Base-by-base conservation (phyloP, 345 rosid species). In the Rhodamnia rubescens region DNA sequence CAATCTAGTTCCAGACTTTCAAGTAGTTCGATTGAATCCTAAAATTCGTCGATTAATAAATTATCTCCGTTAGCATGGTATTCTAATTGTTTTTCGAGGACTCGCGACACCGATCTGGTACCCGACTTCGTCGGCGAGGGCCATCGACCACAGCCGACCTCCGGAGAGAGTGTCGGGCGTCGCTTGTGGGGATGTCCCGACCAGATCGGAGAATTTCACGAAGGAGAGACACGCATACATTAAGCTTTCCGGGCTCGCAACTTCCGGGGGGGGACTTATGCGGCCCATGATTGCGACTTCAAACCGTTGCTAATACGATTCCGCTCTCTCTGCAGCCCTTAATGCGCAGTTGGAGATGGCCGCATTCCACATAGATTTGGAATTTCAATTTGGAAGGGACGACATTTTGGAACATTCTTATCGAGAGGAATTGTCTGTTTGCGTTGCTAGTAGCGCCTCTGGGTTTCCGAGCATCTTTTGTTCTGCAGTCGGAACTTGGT, bases 51-150 rank as follows among this genome's bases (percentile, higher is more conserved):
- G 2, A 3, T 27, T 27, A 0, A 29, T 64, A 8, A 20, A 15
- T 0, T 0, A 27, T 59, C 36, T 13, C 74, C 18, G 4, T 59
- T 13, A 27, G 3, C 10, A 0, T 2, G 40, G 74, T 6, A 0
- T 59, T 16, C 5, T 15, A 52, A 52, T 4, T 52, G 54, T 12
- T 52, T 52, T 52, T 52, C 54, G 1, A 50, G 52, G 13, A 50
- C 52, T 12, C 52, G 22, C 11, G 40, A 29, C 22, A 6, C 44
- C 1, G 5, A 18, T 27, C 74, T 15, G 21, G 1, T 59, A 16
- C 40, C 74, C 18, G 9, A 11, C 64, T 26, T 58, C 0, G 16
- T 26, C 64, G 15, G 29, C 1, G 0, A 57, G 64, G 64, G 64
- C 64, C 16, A 11, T 26, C 16, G 29, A 12, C n/a, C 15, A 29